phyloP scores from a whole-genome alignment of 495 filamentous ascomycete species.

The Penicillium waksmanii region DNA sequence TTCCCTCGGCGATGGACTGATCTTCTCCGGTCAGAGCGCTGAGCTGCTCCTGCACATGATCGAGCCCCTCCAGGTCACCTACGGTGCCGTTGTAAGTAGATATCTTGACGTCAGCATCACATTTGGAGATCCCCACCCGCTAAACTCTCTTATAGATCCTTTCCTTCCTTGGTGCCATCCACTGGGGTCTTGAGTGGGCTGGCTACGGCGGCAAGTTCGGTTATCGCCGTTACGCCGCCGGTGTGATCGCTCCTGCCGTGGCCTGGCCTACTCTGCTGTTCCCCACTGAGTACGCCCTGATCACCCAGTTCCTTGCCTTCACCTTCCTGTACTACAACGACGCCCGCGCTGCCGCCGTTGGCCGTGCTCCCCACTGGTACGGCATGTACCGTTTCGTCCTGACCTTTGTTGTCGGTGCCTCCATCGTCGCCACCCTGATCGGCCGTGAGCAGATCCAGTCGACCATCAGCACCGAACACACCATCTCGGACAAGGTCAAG shows the following conservation, averaged over 20 bases:
- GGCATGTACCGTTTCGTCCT: constrained; percentile 91
- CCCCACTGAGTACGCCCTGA: constrained; percentile 85
- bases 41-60: constrained; percentile 74
- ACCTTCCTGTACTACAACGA: constrained; percentile 89
- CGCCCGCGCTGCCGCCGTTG: constrained; percentile 69
- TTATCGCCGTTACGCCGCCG: constrained; percentile 80
- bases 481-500: constrained; percentile 64
- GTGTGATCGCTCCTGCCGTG: constrained; percentile 78
- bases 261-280: constrained; percentile 94
- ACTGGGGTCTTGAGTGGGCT: constrained; percentile 90
- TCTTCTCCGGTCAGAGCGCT: constrained; percentile 74
- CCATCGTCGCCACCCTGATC: constrained; percentile 84
- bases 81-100: constrained; percentile 80
- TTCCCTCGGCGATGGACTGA: constrained; percentile 59
- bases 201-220: constrained; percentile 71
- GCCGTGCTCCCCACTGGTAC: constrained; percentile 94
- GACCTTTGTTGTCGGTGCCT: constrained; percentile 88
- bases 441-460: constrained; percentile 83
- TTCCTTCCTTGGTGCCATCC: constrained; percentile 93
- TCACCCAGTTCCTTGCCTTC: constrained; percentile 88
- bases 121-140: constrained; percentile 4
- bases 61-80: constrained; percentile 91
- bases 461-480: constrained; percentile 49
- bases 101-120: constrained; percentile 1
- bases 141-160: constrained; percentile 63